Percentiles rank a stretch among this genome's conserved stretches.
phyloP scores from a whole-genome alignment of 2,329 filamentous ascomycete species.

The Venturia asperata region DNA sequence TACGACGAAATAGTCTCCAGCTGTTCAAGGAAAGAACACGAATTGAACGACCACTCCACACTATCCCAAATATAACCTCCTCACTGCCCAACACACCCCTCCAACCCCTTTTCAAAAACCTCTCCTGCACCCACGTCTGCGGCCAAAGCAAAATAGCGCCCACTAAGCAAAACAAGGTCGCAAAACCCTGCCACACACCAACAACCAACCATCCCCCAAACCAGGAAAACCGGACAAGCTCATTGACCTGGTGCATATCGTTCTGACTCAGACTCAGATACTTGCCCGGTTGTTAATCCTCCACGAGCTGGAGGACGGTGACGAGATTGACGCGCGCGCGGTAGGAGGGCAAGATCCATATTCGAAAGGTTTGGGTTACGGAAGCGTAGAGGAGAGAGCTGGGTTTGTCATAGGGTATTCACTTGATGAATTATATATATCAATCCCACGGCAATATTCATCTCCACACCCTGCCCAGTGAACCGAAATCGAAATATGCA shows the following conservation, averaged over 20 bases:
- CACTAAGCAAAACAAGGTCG: conserved; percentile 57
- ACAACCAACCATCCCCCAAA: conserved; percentile 54
- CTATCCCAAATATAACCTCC: too few relatives aligned
- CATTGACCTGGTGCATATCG: conserved; percentile 71
- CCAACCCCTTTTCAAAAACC: not conserved
- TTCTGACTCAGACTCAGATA: conserved; percentile 74
- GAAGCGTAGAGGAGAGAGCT: conserved; percentile 64
- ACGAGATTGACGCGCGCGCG: conserved; percentile 60
- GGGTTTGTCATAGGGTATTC: conserved; percentile 55
- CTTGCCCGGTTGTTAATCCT: conserved; percentile 35
- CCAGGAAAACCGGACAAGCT: conserved; percentile 65
- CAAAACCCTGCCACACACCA: conserved; percentile 56
- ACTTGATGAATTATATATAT: too few relatives aligned
- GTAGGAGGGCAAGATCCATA: conserved; percentile 74
- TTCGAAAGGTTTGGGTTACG: conserved; percentile 65
- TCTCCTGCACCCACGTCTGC: conserved; percentile 45
- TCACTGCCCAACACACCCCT: not conserved
- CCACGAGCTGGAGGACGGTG: conserved; percentile 57
- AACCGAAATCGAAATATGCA: too few relatives aligned
- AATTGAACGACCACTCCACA: not conserved
- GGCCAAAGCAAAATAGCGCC: conserved; percentile 48
- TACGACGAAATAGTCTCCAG: too few relatives aligned
- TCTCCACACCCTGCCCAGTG: too few relatives aligned
- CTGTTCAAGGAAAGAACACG: not conserved
- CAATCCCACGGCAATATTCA: too few relatives aligned